Base-by-base conservation (phyloP, 352 stramenopile species). In the Aphanomyces stellatus region DNA sequence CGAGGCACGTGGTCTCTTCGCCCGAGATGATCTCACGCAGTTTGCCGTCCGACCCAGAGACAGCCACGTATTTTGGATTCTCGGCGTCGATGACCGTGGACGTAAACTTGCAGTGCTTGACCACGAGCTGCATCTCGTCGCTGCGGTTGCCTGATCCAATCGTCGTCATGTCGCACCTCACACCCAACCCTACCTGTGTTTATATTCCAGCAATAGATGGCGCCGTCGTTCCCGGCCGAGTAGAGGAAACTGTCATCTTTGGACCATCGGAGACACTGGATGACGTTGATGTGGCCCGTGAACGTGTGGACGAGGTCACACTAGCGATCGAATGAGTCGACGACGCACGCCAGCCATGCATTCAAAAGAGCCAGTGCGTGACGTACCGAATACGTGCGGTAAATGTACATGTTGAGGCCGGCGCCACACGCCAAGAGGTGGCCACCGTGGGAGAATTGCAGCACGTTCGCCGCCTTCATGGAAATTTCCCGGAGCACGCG, bases 151-250 rank as follows among this genome's bases (percentile, higher is more conserved):
- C 84, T 37, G 53, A 71, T 53, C 37, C 13, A 33, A 28, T 30
- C 4, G 11, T 33, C 7, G 27, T 4, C 13, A 57, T 51, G 13
- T 37, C 22, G 25, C 30, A 51, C n/a, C 22, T 46, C 7, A 51
- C 51, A 31, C 19, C 28, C 6, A 3, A 33, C 30, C 19, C 37
- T 1, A 73, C 53, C 73, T 70, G 59, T 78, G 24, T 46, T 75
- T 17, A 83, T 76, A 53, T 77, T 79, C 88, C 88, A 95, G 35
- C 83, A 81, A 40, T 93, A 96, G 2, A 95, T 74, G 2, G 85
- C 82, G 5, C 88, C 87, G 41, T 96, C 88, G 35, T 90, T 77
- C 4, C 76, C 88, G 34, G 80, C 78, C 4, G 86, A 93, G 69
- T 85, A 91, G 15, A 96, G 62, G 46, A 85, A 87, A 19, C 69